A percentile compares a stretch with the other conserved stretches of the same genome.
These are phyloP conservation scores for Hymenoscyphus occultus DNA, from an alignment of 2,329 filamentous ascomycete genomes.

Conservation along the genomic window DNA sequence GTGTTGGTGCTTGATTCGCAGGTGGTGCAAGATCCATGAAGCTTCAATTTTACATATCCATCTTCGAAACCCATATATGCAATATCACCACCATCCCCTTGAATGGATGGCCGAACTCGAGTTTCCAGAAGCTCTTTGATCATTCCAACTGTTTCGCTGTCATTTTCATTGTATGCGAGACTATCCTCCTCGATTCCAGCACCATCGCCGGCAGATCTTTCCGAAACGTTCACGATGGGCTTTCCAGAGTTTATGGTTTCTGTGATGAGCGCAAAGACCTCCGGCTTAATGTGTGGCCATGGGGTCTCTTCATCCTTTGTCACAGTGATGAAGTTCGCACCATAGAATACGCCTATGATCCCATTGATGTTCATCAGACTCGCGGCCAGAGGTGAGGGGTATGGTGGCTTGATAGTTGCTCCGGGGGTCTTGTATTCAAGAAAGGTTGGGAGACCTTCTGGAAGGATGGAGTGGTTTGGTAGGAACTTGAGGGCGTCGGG, in stretches of 20 bases:
- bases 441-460: slow-evolving; percentile 71
- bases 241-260: slow-evolving; percentile 85
- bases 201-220: slow-evolving; percentile 54
- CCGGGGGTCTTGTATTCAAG: slow-evolving; percentile 90
- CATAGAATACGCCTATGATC: slow-evolving; percentile 93
- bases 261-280: slow-evolving; percentile 92
- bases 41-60: slow-evolving; percentile 80
- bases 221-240: slow-evolving; percentile 70
- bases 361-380: slow-evolving; percentile 92
- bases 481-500: slow-evolving; percentile 95
- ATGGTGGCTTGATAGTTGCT: slow-evolving; percentile 80
- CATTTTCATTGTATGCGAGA: slow-evolving; percentile 81
- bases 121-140: slow-evolving; percentile 98
- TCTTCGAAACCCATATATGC: slow-evolving; percentile 88
- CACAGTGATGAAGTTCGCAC: slow-evolving; percentile 92
- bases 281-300: slow-evolving; percentile 93
- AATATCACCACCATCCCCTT: slow-evolving; percentile 97
- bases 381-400: slow-evolving; percentile 87
- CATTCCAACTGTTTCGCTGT: slow-evolving; percentile 94
- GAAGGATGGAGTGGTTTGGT: slow-evolving; percentile 83
- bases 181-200: slow-evolving; percentile 57
- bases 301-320: slow-evolving; percentile 84
- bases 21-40: slow-evolving; percentile 89
- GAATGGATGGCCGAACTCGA: slow-evolving; percentile 88
- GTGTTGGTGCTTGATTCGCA: slow-evolving; percentile 97